phyloP scores from a whole-genome alignment of 495 filamentous ascomycete genomes.

The Aspergillus sparsus region DNA sequence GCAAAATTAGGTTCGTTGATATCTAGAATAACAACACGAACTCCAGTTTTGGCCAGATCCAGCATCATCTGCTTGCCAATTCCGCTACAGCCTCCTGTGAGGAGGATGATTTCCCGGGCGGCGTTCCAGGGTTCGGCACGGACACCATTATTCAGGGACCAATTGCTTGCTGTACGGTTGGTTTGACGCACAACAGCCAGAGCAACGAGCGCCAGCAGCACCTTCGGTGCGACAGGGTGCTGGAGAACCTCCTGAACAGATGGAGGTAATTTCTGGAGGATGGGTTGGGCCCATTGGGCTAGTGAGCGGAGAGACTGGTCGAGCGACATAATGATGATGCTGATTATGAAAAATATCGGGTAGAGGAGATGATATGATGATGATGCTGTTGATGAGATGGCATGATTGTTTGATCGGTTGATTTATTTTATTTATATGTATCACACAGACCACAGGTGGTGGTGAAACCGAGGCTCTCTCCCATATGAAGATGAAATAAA shows the following conservation, averaged over 20 bases:
- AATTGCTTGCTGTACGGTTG: slow-evolving; percentile 43
- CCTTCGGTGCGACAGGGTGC: slow-evolving; percentile 36
- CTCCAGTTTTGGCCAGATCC: slow-evolving; percentile 46
- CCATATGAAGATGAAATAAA: background rate
- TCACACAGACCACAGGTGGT: background rate
- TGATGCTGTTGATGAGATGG: background rate
- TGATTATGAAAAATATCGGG: background rate
- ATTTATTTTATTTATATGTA: background rate
- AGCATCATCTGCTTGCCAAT: slow-evolving; percentile 55
- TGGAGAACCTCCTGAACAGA: slow-evolving; percentile 30
- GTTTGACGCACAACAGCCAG: slow-evolving; percentile 42
- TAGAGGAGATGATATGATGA: background rate
- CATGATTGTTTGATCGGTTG: background rate
- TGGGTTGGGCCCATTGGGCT: slow-evolving; percentile 34
- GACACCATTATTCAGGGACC: slow-evolving; percentile 53
- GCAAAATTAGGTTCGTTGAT: slow-evolving; percentile 39
- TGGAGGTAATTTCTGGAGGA: slow-evolving; percentile 32
- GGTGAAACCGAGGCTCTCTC: slow-evolving; percentile 12
- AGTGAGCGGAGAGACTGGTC: slow-evolving; percentile 27
- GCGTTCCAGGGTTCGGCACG: slow-evolving; percentile 42
- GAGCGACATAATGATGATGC: slow-evolving; percentile 27
- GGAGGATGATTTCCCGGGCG: slow-evolving; percentile 53
- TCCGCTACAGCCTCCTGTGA: slow-evolving; percentile 60
- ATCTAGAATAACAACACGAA: slow-evolving; percentile 55
- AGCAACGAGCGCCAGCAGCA: slow-evolving; percentile 30